Conservation (phyloP, 371 early-diverging fungal species). For the Lichtheimia ornata region DNA sequence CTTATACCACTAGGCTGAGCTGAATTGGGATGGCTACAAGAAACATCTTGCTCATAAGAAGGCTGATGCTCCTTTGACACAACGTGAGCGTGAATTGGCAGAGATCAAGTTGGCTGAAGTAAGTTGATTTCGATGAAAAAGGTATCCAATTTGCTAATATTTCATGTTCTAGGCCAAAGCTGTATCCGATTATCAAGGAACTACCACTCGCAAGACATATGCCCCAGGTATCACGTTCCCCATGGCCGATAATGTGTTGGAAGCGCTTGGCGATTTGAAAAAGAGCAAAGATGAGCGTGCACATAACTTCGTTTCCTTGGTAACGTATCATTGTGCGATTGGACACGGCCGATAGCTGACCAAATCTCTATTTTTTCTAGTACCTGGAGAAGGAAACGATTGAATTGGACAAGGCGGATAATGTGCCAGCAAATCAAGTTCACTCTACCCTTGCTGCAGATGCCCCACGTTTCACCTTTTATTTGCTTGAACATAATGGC, state of each 20-base stretch:
- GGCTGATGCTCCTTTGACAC: constrained; percentile 81
- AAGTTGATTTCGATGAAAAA: not conserved
- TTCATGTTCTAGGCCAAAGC: constrained; percentile 39
- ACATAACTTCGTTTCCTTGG: constrained; percentile 68
- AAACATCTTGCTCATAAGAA: constrained; percentile 69
- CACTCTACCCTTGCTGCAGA: constrained; percentile 45
- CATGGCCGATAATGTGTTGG: constrained; percentile 56
- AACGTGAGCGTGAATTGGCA: constrained; percentile 77
- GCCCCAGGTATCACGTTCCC: constrained; percentile 67
- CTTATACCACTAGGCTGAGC: constrained; percentile 46
- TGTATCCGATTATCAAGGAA: constrained; percentile 53
- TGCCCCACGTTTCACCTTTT: constrained; percentile 74
- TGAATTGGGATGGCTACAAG: constrained; percentile 74
- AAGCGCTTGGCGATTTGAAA: constrained; percentile 52
- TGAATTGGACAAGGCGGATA: constrained; percentile 47
- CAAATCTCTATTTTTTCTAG: constrained; percentile 13
- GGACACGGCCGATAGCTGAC: no score
- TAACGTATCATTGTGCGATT: constrained; percentile 20
- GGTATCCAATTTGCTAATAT: not conserved
- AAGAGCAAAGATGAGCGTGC: constrained; percentile 34
- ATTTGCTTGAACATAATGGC: constrained; percentile 48
- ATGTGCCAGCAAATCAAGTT: constrained; percentile 45
- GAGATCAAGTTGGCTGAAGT: constrained; percentile 70
- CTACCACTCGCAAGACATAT: constrained; percentile 56
- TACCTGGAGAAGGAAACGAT: constrained; percentile 58